Evolutionary conservation across 2,329 filamentous ascomycete species (phyloP).

Genomic region (Raffaelea albimanens): DNA sequence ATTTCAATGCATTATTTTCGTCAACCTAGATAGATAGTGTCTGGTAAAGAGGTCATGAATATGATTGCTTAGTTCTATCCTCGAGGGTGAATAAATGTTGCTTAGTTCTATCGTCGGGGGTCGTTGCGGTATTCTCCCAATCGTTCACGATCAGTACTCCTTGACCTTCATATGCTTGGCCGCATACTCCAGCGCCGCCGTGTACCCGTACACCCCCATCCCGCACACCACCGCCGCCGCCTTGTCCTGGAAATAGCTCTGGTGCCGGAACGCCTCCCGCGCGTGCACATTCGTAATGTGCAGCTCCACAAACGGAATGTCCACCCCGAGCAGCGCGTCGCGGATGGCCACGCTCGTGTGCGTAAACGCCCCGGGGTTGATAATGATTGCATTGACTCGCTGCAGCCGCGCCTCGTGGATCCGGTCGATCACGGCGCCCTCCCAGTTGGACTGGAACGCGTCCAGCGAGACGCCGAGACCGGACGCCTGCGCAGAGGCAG

Average conservation of each 20-base stretch:
- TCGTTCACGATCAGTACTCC: too few relatives aligned
- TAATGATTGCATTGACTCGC: constrained; percentile 54
- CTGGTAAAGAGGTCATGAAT: too few relatives aligned
- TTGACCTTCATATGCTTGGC: constrained; percentile 34
- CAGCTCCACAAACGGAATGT: constrained; percentile 68
- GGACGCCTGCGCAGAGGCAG: constrained; percentile 38
- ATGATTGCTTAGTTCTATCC: too few relatives aligned
- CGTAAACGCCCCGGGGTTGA: constrained; percentile 68
- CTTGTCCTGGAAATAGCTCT: constrained; percentile 68
- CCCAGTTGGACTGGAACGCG: constrained; percentile 68
- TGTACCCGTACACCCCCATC: constrained; percentile 53
- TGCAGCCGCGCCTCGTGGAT: constrained; percentile 40
- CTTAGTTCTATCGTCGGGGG: too few relatives aligned
- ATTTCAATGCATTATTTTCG: too few relatives aligned
- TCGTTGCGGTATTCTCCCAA: too few relatives aligned
- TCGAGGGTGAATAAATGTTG: too few relatives aligned
- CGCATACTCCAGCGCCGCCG: constrained; percentile 47
- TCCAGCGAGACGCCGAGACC: constrained; percentile 38
- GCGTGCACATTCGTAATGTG: constrained; percentile 69
- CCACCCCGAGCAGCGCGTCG: constrained; percentile 62
- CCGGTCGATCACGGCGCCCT: constrained; percentile 64
- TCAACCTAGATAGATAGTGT: too few relatives aligned
- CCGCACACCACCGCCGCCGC: constrained; percentile 65
- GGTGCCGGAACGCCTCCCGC: constrained; percentile 57
- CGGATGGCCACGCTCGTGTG: constrained; percentile 68